Evolutionary conservation across 2,329 filamentous ascomycete species (phyloP).

Genomic region (Monosporascus sp.): DNA sequence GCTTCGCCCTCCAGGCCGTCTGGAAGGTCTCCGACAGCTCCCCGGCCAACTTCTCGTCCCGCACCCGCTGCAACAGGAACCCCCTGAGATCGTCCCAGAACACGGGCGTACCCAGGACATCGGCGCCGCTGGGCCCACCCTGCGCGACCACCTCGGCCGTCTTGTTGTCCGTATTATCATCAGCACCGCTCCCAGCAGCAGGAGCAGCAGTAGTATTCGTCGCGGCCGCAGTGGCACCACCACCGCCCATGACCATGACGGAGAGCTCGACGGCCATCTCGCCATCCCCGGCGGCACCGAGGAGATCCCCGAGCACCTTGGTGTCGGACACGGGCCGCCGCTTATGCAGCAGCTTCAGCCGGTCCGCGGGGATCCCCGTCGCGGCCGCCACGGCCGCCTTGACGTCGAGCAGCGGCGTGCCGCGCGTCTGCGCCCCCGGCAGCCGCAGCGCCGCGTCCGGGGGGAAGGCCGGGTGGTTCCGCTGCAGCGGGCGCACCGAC

Average conservation of each 20-base stretch:
- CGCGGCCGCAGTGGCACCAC: constrained; percentile 51
- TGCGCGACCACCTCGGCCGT: constrained; percentile 41
- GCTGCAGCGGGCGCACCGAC: constrained; percentile 70
- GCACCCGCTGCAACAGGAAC: constrained; percentile 74
- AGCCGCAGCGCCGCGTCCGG: constrained; percentile 58
- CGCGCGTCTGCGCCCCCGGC: constrained; percentile 50
- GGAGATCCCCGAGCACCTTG: constrained; percentile 71
- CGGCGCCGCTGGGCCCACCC: constrained; percentile 46
- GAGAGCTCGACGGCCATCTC: constrained; percentile 64
- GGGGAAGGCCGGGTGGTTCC: constrained; percentile 52
- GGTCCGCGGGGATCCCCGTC: constrained; percentile 62
- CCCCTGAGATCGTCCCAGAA: constrained; percentile 86
- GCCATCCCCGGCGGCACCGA: constrained; percentile 37
- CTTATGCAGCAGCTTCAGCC: constrained; percentile 79
- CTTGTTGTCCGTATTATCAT: background rate
- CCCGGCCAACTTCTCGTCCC: constrained; percentile 62
- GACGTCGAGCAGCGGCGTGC: constrained; percentile 73
- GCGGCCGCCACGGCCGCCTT: constrained; percentile 64
- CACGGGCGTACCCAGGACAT: constrained; percentile 61
- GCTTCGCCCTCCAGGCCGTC: constrained; percentile 59
- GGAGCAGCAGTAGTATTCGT: constrained; percentile 33
- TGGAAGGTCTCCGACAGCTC: constrained; percentile 65
- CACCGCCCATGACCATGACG: constrained; percentile 83
- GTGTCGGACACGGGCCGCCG: constrained; percentile 80
- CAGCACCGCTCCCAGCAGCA: background rate